Conservation (phyloP, 768 basidiomycete genomes). For the Tricholoma bakamatsutake region DNA sequence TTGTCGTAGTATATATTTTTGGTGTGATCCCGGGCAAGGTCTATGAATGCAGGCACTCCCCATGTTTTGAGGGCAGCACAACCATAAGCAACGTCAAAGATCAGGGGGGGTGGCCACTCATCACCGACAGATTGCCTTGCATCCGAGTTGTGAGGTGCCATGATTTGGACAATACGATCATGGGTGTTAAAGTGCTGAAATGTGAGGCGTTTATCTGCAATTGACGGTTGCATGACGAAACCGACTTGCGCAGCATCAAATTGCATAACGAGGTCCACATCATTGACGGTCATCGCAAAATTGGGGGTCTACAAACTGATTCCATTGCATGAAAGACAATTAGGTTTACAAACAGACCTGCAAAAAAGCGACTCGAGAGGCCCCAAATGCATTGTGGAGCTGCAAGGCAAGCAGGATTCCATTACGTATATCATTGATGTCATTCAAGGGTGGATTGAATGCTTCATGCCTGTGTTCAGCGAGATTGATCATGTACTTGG, state of each 20-base stretch:
- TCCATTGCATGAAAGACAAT: slow-evolving; percentile 7
- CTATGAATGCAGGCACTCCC: slow-evolving; percentile 11
- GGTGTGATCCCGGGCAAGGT: slow-evolving; percentile 9
- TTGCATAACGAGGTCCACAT: slow-evolving; percentile 15
- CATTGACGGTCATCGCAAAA: slow-evolving; percentile 14
- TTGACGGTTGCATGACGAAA: slow-evolving; percentile 4
- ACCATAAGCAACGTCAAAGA: slow-evolving; percentile 15
- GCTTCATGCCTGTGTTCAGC: slow-evolving; percentile 12
- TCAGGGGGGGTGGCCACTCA: slow-evolving; percentile 12
- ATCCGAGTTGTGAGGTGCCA: slow-evolving; percentile 15
- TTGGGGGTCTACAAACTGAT: slow-evolving; percentile 15
- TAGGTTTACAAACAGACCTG: slow-evolving; percentile 15
- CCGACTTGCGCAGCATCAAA: slow-evolving; percentile 1
- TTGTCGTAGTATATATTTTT: slow-evolving; percentile 12
- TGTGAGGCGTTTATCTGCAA: not conserved
- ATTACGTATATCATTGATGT: slow-evolving; percentile 16
- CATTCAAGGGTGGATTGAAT: slow-evolving; percentile 14
- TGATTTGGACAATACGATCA: not conserved
- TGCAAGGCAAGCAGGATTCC: slow-evolving; percentile 7
- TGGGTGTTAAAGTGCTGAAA: slow-evolving; percentile 6
- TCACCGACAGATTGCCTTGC: slow-evolving; percentile 7
- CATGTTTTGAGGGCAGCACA: slow-evolving; percentile 16
- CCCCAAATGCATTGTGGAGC: slow-evolving; percentile 10
- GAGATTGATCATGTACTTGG: slow-evolving; percentile 14
- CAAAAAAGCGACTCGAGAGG: slow-evolving; percentile 15